Conservation (phyloP, 2,329 filamentous ascomycete genomes). For the Ophiostoma perfectum region DNA sequence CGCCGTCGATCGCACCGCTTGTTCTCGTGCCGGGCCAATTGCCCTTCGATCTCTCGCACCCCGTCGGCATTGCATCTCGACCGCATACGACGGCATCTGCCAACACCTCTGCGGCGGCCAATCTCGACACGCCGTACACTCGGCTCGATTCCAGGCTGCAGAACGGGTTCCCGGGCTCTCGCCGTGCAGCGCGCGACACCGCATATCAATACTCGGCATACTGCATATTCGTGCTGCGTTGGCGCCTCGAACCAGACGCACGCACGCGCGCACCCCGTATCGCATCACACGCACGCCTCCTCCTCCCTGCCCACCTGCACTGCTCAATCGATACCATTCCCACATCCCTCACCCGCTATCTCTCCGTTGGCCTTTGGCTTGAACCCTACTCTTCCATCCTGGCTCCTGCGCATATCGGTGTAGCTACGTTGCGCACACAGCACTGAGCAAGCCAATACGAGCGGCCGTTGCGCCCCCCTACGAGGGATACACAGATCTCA, state of each 20-base stretch:
- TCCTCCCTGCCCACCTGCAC: background rate
- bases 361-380: too few relatives aligned
- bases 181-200: background rate
- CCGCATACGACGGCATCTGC: background rate
- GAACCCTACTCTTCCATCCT: too few relatives aligned
- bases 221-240: conserved; percentile 9
- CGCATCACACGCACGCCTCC: background rate
- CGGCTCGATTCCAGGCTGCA: background rate
- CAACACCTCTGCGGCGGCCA: too few relatives aligned
- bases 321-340: background rate
- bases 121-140: too few relatives aligned
- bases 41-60: background rate
- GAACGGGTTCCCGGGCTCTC: background rate
- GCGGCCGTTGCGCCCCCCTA: conserved; percentile 4
- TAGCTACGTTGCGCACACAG: background rate
- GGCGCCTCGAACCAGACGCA: background rate
- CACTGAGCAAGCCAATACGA: conserved; percentile 3
- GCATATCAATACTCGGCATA: too few relatives aligned
- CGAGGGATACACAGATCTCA: background rate
- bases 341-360: background rate
- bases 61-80: background rate
- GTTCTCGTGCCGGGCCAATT: too few relatives aligned
- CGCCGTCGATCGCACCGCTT: too few relatives aligned
- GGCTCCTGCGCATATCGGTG: too few relatives aligned
- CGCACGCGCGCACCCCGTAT: background rate